A percentile compares a stretch with the other conserved stretches of the same genome.
Conservation (phyloP, 179 eudicot genomes). For the Gypsophila paniculata region DNA sequence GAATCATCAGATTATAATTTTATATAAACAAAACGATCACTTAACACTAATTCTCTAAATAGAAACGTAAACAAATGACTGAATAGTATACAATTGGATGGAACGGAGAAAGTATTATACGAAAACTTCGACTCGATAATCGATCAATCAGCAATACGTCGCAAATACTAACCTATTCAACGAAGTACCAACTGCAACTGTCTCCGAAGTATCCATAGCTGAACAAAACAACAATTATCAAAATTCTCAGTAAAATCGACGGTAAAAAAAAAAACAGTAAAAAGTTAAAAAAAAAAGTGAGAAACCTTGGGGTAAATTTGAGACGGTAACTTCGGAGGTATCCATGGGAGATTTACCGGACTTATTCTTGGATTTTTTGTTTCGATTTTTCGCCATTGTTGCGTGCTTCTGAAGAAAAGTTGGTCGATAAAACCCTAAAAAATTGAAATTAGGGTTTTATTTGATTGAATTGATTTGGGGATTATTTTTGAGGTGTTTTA, state of each 20-base stretch:
- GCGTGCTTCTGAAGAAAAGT: neutral
- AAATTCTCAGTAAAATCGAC: no score
- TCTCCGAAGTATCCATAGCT: conserved; percentile 74
- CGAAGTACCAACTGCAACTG: conserved; percentile 27
- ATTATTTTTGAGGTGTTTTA: neutral
- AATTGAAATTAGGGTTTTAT: neutral
- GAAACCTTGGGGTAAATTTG: conserved; percentile 41
- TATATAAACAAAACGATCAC: no score
- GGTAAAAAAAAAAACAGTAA: neutral
- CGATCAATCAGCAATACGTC: neutral
- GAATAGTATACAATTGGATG: no score
- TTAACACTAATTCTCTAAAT: no score
- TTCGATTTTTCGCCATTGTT: conserved; percentile 66
- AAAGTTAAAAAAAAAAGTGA: neutral
- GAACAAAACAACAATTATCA: neutral
- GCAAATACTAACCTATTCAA: conserved; percentile 31
- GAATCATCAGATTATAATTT: no score
- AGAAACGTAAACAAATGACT: no score
- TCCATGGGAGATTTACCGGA: conserved; percentile 43
- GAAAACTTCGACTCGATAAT: neutral
- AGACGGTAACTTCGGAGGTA: conserved; percentile 23
- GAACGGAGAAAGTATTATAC: no score
- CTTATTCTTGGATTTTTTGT: conserved; percentile 44
- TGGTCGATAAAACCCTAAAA: conserved; percentile 25
- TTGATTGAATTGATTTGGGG: neutral